Evolutionary conservation across 2,329 filamentous ascomycete genomes (phyloP), one percentile per base, ranked within the genome.

Genomic region (Nigrospora oryzae): DNA sequence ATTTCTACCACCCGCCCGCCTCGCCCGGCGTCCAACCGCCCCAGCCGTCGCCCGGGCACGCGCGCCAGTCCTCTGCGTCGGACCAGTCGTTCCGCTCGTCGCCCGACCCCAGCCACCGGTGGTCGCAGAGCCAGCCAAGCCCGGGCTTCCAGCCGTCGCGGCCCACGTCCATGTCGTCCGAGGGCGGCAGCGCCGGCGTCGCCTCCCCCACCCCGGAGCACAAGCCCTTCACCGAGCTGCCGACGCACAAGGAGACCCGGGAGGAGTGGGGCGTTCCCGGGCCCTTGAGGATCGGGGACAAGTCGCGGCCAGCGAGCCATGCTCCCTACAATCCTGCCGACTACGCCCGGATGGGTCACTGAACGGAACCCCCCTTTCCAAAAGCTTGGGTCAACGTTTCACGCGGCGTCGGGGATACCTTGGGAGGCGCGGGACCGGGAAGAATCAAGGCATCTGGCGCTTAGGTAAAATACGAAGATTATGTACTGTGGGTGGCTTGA

Each of bases 241-340:
- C 70, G 3, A 67, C 73, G 3, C 73, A 77, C 47, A 56, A 55
- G 10, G 73, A 77, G 60, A 70, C 67, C 2, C 54, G 49, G 0
- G 73, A 74, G 51, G 73, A 75, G 56, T 28, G 23, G 23, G 23
- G 23, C 5, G 34, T 36, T 2, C 34, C 34, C 34, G 11, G 34
- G 5, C 15, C 34, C 13, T n/a, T 36, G 34, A 10, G 15, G 7
- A 36, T 36, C 11, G 23, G 23, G 23, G 56, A 73, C 49, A 49
- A 52, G 52, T 8, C 47, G 7, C 46, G 57, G 10, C 54, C 49
- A 42, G 53, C 53, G 46, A 51, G 52, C 14, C 52, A 50, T 38
- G 43, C 50, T 2, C 54, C 46, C 7, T 50, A 48, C 17, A 50
- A 49, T 31, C 47, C 47, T 12, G 44, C 44, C n/a, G 45, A 46